Conservation (phyloP, 2,329 filamentous ascomycete genomes). For the Epicoccum nigrum region DNA sequence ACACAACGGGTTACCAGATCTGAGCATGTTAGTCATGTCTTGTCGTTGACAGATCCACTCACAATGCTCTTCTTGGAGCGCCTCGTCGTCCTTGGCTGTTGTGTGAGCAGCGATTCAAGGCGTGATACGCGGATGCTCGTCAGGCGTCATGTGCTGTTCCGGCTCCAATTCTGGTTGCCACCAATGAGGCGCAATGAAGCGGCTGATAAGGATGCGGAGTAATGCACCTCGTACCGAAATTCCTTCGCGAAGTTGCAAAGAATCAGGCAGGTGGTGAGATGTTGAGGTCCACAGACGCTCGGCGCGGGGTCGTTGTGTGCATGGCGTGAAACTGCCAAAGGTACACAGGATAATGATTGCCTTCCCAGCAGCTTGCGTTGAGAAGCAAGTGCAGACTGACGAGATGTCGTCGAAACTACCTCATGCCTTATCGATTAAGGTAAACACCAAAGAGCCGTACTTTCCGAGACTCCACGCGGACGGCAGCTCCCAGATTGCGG, state of each 20-base stretch:
- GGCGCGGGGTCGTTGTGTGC: slow-evolving; percentile 8
- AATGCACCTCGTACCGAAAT: slow-evolving; percentile 12
- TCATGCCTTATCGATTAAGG: slow-evolving; percentile 23
- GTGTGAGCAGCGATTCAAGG: slow-evolving; percentile 3
- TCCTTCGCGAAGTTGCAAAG: slow-evolving; percentile 1
- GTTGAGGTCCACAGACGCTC: slow-evolving; percentile 12
- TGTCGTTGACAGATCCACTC: not conserved
- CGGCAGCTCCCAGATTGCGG: slow-evolving; percentile 12
- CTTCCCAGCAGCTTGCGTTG: not conserved
- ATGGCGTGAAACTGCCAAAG: not conserved
- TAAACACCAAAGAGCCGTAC: slow-evolving; percentile 17
- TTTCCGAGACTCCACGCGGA: slow-evolving; percentile 11
- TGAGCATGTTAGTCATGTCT: slow-evolving; percentile 4
- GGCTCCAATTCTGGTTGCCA: slow-evolving; percentile 12
- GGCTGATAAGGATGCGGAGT: slow-evolving; percentile 18
- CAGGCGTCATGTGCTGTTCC: slow-evolving; percentile 1
- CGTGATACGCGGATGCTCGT: slow-evolving; percentile 14
- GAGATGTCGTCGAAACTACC: slow-evolving; percentile 28
- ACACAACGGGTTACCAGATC: slow-evolving; percentile 2
- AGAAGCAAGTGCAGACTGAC: not conserved
- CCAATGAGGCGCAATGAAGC: slow-evolving; percentile 15
- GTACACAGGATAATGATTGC: not conserved
- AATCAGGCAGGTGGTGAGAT: slow-evolving; percentile 15
- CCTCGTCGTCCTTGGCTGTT: slow-evolving; percentile 9
- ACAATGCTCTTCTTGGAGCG: not conserved